Evolutionary conservation across 1,139 yeast genomes (phyloP).

Genomic region (Diutina catenulata): DNA sequence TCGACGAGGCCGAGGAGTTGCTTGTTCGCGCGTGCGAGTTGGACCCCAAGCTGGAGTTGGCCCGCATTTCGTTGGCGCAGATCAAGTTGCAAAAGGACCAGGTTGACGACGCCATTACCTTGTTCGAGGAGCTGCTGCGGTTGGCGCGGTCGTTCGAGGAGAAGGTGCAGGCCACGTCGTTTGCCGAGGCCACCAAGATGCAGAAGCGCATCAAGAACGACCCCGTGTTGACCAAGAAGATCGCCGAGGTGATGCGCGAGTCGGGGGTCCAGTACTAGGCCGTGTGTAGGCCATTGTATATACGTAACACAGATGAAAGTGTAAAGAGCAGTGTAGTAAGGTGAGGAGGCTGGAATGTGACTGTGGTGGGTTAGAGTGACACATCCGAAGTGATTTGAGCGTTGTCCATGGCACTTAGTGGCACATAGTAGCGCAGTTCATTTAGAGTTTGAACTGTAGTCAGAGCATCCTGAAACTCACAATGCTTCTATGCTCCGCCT

Average conservation of each 20-base stretch:
- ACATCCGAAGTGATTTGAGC: too few species aligned
- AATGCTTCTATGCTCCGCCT: too few species aligned
- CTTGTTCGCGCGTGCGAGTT: constrained; percentile 68
- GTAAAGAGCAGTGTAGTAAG: too few species aligned
- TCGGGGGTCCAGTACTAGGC: constrained; percentile 1
- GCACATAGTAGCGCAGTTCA: too few species aligned
- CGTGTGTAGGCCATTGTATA: constrained; percentile 1
- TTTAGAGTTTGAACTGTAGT: too few species aligned
- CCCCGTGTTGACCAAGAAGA: constrained; percentile 39
- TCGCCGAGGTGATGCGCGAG: constrained; percentile 18
- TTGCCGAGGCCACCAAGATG: constrained; percentile 84
- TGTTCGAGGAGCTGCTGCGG: constrained; percentile 73
- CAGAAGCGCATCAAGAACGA: constrained; percentile 63
- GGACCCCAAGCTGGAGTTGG: constrained; percentile 85
- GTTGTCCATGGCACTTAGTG: too few species aligned
- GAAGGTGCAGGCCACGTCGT: constrained; percentile 82
- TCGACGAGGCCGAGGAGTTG: constrained; percentile 54
- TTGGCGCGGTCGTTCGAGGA: constrained; percentile 80
- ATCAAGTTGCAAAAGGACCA: constrained; percentile 74
- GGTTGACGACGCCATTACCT: constrained; percentile 67
- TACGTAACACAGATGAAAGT: background rate
- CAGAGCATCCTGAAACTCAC: too few species aligned
- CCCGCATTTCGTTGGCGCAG: constrained; percentile 85
- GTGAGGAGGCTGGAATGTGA: too few species aligned
- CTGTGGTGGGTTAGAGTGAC: too few species aligned